phyloP scores from a whole-genome alignment of 805 yeast genomes.

The Ogataea allantospora region DNA sequence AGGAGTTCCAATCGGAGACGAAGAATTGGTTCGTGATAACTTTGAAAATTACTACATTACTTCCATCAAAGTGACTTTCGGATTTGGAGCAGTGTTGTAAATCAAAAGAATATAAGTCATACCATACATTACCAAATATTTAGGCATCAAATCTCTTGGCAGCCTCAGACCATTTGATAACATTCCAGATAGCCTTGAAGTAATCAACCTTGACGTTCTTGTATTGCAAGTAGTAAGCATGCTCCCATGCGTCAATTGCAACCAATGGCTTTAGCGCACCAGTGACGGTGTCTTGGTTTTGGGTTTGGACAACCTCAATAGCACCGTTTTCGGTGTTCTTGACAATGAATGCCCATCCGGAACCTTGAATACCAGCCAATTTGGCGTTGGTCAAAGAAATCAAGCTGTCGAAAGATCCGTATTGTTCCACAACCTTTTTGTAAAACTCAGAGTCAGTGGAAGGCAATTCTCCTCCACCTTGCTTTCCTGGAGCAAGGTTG shows the following conservation, averaged over 20 bases:
- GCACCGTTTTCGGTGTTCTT: conserved; percentile 75
- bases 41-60: conserved; percentile 88
- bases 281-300: conserved; percentile 83
- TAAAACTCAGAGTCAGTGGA: conserved; percentile 53
- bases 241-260: conserved; percentile 97
- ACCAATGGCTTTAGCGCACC: conserved; percentile 70
- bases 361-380: conserved; percentile 88
- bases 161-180: conserved; percentile 91
- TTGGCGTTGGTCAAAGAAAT: conserved; percentile 61
- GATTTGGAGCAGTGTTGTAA: conserved; percentile 88
- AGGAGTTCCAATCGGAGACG: conserved; percentile 95
- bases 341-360: conserved; percentile 93
- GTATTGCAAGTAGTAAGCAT: conserved; percentile 91
- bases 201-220: conserved; percentile 88
- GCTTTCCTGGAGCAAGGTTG: conserved; percentile 71
- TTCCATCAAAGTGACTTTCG: conserved; percentile 88
- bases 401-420: conserved; percentile 71
- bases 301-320: conserved; percentile 75
- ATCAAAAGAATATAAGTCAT: conserved; percentile 3
- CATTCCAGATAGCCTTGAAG: conserved; percentile 93
- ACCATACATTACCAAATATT: conserved; percentile 1
- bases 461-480: conserved; percentile 76
- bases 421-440: conserved; percentile 58
- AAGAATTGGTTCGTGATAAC: conserved; percentile 78
- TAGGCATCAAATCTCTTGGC: conserved; percentile 59